Percentiles rank a stretch among this genome's conserved stretches.
phyloP scores from a whole-genome alignment of 306 rosid species.

The Trifolium repens region DNA sequence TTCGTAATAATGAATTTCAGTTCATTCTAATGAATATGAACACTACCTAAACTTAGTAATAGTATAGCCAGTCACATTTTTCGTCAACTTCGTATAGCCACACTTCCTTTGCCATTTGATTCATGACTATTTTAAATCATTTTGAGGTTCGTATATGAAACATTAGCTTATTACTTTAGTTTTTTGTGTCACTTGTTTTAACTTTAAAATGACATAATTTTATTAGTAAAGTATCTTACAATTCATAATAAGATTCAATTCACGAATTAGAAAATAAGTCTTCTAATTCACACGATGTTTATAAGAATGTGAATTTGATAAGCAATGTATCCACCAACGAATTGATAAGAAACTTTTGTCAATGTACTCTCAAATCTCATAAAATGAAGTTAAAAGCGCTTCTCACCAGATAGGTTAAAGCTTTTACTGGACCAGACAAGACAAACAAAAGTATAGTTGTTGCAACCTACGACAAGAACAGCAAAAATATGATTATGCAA shows the following conservation, averaged over 20 bases:
- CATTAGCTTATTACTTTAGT: not conserved
- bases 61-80: not conserved
- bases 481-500: constrained; percentile 15
- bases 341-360: constrained; percentile 2
- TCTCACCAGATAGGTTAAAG: constrained; percentile 85
- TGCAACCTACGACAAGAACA: constrained; percentile 69
- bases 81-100: not conserved
- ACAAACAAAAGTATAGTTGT: constrained; percentile 82
- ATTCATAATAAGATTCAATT: no score
- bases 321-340: no score
- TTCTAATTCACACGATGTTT: not conserved
- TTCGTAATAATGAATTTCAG: not conserved
- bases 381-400: constrained; percentile 25
- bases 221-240: no score
- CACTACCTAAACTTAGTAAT: not conserved
- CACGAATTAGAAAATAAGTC: no score
- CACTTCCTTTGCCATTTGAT: not conserved
- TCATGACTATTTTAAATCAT: no score
- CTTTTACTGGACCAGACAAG: constrained; percentile 94
- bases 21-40: not conserved
- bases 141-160: no score
- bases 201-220: not conserved
- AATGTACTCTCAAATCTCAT: not conserved
- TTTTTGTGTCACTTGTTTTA: not conserved
- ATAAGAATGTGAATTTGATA: not conserved